A percentile compares a stretch with the other conserved stretches of the same genome.
Conservation (phyloP, 768 basidiomycete genomes). For the Trametes maxima region DNA sequence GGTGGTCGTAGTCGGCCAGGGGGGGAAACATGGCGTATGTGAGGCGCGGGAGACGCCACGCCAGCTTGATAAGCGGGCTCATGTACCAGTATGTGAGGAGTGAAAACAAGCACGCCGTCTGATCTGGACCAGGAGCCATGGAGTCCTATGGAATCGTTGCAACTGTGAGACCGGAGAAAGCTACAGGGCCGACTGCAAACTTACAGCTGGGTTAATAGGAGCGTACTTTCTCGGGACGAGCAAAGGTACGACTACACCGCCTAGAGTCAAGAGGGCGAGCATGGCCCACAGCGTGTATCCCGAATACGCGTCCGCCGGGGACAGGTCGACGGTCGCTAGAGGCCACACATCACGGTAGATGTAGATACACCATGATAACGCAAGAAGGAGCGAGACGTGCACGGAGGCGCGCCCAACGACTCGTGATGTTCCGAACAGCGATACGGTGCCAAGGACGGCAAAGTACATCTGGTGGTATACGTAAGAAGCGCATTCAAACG, state of each 20-base stretch:
- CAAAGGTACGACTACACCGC: conserved; percentile 41
- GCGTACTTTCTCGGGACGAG: conserved; percentile 42
- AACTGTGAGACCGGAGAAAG: background rate
- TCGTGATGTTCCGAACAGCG: conserved; percentile 30
- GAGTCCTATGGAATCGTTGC: background rate
- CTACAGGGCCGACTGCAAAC: background rate
- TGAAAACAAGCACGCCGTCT: conserved; percentile 44
- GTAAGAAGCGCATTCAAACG: background rate
- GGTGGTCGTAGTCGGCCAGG: conserved; percentile 32
- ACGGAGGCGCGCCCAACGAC: conserved; percentile 29
- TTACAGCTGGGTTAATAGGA: conserved; percentile 41
- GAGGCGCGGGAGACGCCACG: conserved; percentile 33
- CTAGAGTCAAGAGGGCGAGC: conserved; percentile 36
- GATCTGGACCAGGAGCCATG: conserved; percentile 41
- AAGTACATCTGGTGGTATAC: conserved; percentile 36
- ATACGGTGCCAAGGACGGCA: conserved; percentile 34
- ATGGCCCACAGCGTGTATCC: conserved; percentile 41
- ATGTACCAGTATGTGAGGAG: conserved; percentile 38
- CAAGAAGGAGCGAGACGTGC: conserved; percentile 38
- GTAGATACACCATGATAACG: conserved; percentile 38
- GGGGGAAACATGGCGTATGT: conserved; percentile 36
- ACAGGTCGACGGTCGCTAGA: conserved; percentile 36
- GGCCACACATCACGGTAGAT: conserved; percentile 44
- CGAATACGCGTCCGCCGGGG: conserved; percentile 38
- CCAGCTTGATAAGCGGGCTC: conserved; percentile 35